Base-by-base conservation (phyloP, 2,329 filamentous ascomycete species). In the Ophiostoma pallidulum region DNA sequence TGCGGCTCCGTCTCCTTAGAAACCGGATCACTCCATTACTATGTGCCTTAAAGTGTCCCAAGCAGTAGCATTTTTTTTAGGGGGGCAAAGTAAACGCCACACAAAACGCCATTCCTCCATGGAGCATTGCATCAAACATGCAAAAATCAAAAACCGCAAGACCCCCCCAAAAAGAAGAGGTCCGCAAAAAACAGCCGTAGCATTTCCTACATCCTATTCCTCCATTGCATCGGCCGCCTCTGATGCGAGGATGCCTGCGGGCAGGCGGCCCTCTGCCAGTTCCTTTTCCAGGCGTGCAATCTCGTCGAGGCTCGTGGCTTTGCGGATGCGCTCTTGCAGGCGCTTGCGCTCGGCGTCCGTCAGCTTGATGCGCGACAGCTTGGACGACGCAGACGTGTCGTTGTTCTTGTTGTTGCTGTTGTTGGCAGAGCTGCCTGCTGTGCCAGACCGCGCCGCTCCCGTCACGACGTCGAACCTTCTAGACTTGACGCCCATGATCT, bases 241-340 rank as follows among this genome's bases (percentile, higher is more conserved):
- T 13, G 44, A 19, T 39, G 70, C 71, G 31, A 77, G 71, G 28
- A 81, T 75, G 24, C 81, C 85, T 29, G 76, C 73, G 3, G 91
- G 91, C 64, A 97, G 74, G 60, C 86, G 74, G 2, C 92, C 92
- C 64, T 97, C 91, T 53, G 86, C 86, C 55, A 97, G 68, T 65
- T 92, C 87, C 71, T 91, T 94, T 71, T 98, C 92, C 61, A 98
- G 65, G 56, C 80, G 76, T 49, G 87, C 83, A 62, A 98, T 94
- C 69, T 97, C 92, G 57, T 89, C 84, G 60, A 98, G 64, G 60
- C 84, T 94, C 64, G 84, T 89, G 6, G 92, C 91, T 60, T 86
- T 87, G 66, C 81, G 81, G 64, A 98, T 94, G 68, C 91, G 75
- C 60, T 88, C 83, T 67, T 94, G 82, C 52, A 97, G 78, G 54